Evolutionary conservation across 345 rosid species (phyloP), one percentile per base, ranked within the genome.

Genomic region (Pistacia atlantica): DNA sequence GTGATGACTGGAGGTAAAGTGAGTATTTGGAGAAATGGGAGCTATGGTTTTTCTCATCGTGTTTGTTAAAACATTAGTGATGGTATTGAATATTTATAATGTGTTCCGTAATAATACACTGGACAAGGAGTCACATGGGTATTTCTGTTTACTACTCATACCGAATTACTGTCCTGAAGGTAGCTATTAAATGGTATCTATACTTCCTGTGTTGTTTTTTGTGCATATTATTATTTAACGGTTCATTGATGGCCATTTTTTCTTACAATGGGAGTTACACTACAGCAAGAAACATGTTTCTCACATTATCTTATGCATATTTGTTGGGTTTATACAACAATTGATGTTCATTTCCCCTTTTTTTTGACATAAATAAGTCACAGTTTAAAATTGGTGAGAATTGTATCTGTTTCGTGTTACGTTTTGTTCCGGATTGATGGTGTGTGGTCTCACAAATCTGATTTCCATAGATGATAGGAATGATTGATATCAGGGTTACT

Each of bases 1-100:
- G 45, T 86, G 80, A 83, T 45, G 63, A 35, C 52, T 17, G 51
- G 69, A 77, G 84, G 64, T 75, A 68, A 75, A 67, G 35, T 31
- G 67, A 74, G 33, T 76, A 67, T 52, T 28, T 51, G 67, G 80
- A 56, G 60, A n/a, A 65, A 18, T 58, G 31, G 33, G 31, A 42
- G 25, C 37, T 45, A 57, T 63, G 65, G 59, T 25, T 13, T 9
- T 33, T 68, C 49, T 71, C 33, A 56, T 28, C 52, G 20, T 72
- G 17, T 54, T 60, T 51, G 33, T 22, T 55, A 11, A 25, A 60
- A 55, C 49, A 38, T 57, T 42, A 57, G 65, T 67, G 67, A 66
- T 59, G 20, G 51, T 75, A 54, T 31, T 31, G 18, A 61, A 55
- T 71, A 46, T 67, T 68, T 67, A n/a, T 70, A 35, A 11, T 60